These are phyloP conservation scores for Kluyveromyces sp. DNA, from an alignment of 1,139 yeast species.

Conservation along the genomic window DNA sequence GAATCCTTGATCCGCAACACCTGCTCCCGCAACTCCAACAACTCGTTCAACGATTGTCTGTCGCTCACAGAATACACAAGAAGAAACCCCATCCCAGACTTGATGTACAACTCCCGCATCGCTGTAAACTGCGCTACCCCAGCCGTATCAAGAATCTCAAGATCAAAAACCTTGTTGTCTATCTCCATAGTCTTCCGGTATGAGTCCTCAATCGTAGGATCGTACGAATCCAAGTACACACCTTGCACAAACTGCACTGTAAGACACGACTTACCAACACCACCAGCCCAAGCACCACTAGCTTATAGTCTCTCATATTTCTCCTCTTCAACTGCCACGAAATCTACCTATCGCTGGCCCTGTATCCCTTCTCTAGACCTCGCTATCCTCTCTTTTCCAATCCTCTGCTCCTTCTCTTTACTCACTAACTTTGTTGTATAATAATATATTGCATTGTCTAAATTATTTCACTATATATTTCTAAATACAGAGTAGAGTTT, in stretches of 20 bases:
- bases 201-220: constrained; percentile 96
- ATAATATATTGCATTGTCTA: no score
- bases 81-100: constrained; percentile 77
- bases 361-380: constrained; percentile 6
- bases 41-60: constrained; percentile 73
- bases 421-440: no score
- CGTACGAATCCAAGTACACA: constrained; percentile 89
- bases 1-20: constrained; percentile 83
- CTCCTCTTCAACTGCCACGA: no score
- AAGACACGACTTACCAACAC: constrained; percentile 93
- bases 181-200: constrained; percentile 87
- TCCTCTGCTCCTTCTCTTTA: no score
- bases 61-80: constrained; percentile 89
- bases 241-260: constrained; percentile 88
- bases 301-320: constrained; percentile 47
- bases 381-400: no score
- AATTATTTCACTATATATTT: no score
- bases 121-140: constrained; percentile 99
- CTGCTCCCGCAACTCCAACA: constrained; percentile 77
- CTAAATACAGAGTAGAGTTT: no score
- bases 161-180: constrained; percentile 84
- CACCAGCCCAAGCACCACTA: constrained; percentile 98
- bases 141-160: constrained; percentile 93
- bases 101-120: constrained; percentile 87
- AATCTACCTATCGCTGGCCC: no score